These are phyloP conservation scores for Zygoascus biomembranicola DNA, from an alignment of 805 yeast genomes.

Conservation along the genomic window DNA sequence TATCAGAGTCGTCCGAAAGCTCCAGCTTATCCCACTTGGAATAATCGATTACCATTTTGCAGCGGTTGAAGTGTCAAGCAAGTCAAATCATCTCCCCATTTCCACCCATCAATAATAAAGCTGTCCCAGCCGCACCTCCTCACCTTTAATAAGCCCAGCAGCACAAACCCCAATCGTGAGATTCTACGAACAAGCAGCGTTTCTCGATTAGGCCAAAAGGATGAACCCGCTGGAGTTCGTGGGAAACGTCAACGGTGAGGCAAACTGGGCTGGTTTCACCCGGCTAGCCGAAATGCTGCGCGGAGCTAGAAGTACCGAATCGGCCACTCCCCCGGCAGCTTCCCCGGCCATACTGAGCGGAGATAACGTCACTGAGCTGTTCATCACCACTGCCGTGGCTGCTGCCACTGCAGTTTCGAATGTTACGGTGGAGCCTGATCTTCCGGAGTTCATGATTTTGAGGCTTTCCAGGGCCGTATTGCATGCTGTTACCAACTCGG, in stretches of 20 bases:
- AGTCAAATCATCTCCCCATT: too few relatives aligned
- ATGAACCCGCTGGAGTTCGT: slow-evolving; percentile 1
- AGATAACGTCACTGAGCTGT: background rate
- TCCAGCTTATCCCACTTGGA: slow-evolving; percentile 98
- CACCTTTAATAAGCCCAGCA: too few relatives aligned
- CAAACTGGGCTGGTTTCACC: background rate
- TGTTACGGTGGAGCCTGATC: background rate
- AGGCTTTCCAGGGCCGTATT: background rate
- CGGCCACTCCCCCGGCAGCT: background rate
- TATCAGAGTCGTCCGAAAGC: slow-evolving; percentile 90
- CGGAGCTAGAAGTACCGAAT: background rate
- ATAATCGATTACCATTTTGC: slow-evolving; percentile 74
- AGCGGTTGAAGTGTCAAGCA: too few relatives aligned
- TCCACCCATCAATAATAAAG: too few relatives aligned
- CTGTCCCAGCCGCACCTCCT: too few relatives aligned
- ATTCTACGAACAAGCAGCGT: too few relatives aligned
- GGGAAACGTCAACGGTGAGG: background rate
- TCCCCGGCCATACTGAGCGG: background rate
- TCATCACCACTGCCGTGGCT: background rate
- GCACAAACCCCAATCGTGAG: too few relatives aligned
- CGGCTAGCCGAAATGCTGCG: background rate
- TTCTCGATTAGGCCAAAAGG: background rate
- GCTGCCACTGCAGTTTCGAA: background rate
- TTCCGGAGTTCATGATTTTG: background rate
- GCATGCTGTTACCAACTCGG: background rate